Percentiles rank a stretch among this genome's conserved stretches.
phyloP scores from a whole-genome alignment of 208 protist genomes.

The Naegleria gruberi region DNA sequence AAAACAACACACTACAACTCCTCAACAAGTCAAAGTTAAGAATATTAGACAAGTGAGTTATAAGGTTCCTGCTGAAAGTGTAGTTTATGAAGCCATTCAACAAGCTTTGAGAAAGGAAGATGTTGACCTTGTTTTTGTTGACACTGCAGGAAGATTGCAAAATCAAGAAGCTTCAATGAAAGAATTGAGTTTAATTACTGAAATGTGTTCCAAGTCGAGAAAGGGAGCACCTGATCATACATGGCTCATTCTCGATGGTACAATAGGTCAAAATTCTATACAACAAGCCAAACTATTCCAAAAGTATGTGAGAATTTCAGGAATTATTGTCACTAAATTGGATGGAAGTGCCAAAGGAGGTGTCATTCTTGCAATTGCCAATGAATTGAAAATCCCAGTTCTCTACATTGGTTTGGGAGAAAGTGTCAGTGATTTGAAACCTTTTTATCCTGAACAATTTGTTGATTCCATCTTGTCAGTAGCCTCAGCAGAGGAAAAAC shows the following conservation, averaged over 20 bases:
- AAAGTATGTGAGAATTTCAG: not conserved
- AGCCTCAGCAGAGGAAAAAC: not conserved
- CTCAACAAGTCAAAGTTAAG: not conserved
- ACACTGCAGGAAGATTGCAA: slow-evolving; percentile 19
- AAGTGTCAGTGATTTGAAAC: not conserved
- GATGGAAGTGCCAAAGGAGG: slow-evolving; percentile 14
- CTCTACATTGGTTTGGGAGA: not conserved
- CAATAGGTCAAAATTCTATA: slow-evolving; percentile 15
- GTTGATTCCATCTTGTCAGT: slow-evolving; percentile 6
- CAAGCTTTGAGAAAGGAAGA: not conserved
- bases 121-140: not conserved
- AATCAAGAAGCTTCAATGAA: not conserved
- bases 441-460: slow-evolving; percentile 5
- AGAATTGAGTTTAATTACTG: not conserved
- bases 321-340: slow-evolving; percentile 17
- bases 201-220: not conserved
- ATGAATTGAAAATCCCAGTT: slow-evolving; percentile 9
- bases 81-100: not conserved
- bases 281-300: slow-evolving; percentile 11
- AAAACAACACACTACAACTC: not conserved
- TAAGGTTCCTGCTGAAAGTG: not conserved
- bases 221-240: slow-evolving; percentile 13
- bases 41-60: not conserved
- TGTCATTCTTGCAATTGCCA: not conserved
- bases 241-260: slow-evolving; percentile 7